phyloP scores from a whole-genome alignment of 208 protist species.

The Acanthamoeba culbertsoni region DNA sequence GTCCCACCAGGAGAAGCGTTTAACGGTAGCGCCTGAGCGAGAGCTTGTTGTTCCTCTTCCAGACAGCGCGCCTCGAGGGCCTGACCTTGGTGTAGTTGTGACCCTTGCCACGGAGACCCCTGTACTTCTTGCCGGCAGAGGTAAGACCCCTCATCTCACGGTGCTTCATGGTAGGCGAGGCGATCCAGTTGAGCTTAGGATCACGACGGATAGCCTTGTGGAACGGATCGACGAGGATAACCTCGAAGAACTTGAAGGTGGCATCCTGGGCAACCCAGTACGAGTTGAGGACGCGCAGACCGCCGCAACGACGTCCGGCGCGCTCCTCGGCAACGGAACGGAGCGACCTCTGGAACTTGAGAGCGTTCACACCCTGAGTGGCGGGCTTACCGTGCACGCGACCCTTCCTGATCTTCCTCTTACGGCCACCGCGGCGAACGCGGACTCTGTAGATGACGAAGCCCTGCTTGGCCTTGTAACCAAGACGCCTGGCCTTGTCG shows the following conservation, averaged over 20 bases:
- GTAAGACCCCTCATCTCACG: conserved; percentile 98
- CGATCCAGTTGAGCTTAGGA: conserved; percentile 99
- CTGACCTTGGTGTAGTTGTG: conserved; percentile 92
- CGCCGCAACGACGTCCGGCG: conserved; percentile 94
- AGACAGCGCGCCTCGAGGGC: conserved; percentile 94
- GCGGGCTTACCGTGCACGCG: conserved; percentile 99
- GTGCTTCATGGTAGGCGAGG: conserved; percentile 95
- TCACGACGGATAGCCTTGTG: conserved; percentile 97
- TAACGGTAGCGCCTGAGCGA: conserved; percentile 93
- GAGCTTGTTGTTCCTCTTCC: conserved; percentile 98
- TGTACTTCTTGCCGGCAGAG: conserved; percentile 93
- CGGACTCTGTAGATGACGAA: conserved; percentile 98
- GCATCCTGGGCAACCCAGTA: conserved; percentile 99
- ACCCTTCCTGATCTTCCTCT: conserved; percentile 96
- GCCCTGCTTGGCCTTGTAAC: conserved; percentile 99
- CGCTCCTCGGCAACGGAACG: conserved; percentile 96
- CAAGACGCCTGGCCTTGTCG: conserved; percentile 98
- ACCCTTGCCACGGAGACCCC: conserved; percentile 96
- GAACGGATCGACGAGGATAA: conserved; percentile 98
- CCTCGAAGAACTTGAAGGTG: conserved; percentile 98
- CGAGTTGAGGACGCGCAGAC: conserved; percentile 99
- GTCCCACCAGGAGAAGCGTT: conserved; percentile 24
- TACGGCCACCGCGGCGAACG: conserved; percentile 98
- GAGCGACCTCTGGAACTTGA: conserved; percentile 96
- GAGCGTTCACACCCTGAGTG: conserved; percentile 95